Conservation (phyloP, 306 rosid genomes). For the Pueraria montana region DNA sequence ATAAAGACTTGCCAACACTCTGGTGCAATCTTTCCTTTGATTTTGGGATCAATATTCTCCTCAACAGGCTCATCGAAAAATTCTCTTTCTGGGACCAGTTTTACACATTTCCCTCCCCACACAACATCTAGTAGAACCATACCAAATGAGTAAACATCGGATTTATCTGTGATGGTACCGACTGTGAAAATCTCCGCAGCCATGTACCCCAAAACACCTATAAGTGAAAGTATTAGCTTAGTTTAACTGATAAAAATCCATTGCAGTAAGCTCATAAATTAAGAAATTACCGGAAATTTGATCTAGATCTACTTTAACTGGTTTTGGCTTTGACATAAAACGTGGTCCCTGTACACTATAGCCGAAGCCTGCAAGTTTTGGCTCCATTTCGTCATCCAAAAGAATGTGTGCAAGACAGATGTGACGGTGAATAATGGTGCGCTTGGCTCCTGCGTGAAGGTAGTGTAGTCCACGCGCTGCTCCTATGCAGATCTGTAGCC, state of each 20-base stretch:
- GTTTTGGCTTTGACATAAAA: too few species aligned
- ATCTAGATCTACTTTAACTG: too few species aligned
- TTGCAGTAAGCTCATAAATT: neutral
- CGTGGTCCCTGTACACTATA: neutral
- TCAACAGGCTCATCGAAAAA: neutral
- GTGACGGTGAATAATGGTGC: too few species aligned
- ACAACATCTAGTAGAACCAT: neutral
- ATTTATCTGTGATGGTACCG: neutral
- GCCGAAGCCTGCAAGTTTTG: neutral
- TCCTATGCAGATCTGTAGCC: constrained; percentile 23
- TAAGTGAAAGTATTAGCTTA: neutral
- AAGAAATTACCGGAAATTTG: neutral
- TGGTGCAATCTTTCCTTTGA: constrained; percentile 46
- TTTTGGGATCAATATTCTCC: neutral
- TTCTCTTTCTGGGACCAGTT: fast-evolving
- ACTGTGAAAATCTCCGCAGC: neutral
- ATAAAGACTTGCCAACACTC: constrained; percentile 40
- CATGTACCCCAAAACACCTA: neutral
- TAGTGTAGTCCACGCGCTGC: neutral
- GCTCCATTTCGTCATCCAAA: neutral
- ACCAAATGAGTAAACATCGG: constrained; percentile 30
- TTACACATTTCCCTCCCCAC: neutral
- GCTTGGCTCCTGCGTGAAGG: constrained; percentile 43
- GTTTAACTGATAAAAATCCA: neutral
- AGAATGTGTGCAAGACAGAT: neutral